Percentiles rank a stretch among this genome's conserved stretches.
Evolutionary conservation across 2,329 filamentous ascomycete genomes (phyloP).

Genomic region (Dothideomycetes sp.): DNA sequence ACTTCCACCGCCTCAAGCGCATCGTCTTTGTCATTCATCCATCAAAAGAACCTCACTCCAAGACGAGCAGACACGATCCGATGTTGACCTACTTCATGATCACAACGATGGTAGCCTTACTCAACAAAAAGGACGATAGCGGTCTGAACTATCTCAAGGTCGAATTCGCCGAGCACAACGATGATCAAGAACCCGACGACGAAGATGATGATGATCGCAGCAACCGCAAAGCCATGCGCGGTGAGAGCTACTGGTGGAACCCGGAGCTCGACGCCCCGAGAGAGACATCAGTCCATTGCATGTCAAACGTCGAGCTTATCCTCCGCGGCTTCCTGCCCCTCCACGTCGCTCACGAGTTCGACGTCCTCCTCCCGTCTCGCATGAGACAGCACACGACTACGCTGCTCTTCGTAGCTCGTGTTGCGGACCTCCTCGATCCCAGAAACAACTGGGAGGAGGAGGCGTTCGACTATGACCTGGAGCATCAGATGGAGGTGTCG

Average conservation of each 20-base stretch:
- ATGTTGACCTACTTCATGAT: slow-evolving; percentile 21
- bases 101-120: slow-evolving; percentile 15
- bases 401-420: no score
- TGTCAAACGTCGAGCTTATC: slow-evolving; percentile 17
- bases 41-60: slow-evolving; percentile 3
- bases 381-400: no score
- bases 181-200: slow-evolving; percentile 1
- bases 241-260: no score
- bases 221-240: no score
- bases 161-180: slow-evolving; percentile 12
- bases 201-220: no score
- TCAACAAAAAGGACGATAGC: slow-evolving; percentile 15
- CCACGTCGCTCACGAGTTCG: no score
- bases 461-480: no score
- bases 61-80: slow-evolving; percentile 11
- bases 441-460: no score
- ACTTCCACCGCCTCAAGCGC: slow-evolving; percentile 18
- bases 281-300: slow-evolving; percentile 13
- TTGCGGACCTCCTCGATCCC: no score
- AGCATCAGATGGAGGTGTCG: no score
- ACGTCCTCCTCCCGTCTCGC: no score
- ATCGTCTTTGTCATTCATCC: slow-evolving; percentile 17
- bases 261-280: slow-evolving; percentile 12
- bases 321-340: slow-evolving; percentile 17
- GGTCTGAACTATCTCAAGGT: slow-evolving; percentile 12